Evolutionary conservation across 306 rosid genomes (phyloP), one percentile per base, ranked within the genome.

Genomic region (Fragaria nilgerrensis): DNA sequence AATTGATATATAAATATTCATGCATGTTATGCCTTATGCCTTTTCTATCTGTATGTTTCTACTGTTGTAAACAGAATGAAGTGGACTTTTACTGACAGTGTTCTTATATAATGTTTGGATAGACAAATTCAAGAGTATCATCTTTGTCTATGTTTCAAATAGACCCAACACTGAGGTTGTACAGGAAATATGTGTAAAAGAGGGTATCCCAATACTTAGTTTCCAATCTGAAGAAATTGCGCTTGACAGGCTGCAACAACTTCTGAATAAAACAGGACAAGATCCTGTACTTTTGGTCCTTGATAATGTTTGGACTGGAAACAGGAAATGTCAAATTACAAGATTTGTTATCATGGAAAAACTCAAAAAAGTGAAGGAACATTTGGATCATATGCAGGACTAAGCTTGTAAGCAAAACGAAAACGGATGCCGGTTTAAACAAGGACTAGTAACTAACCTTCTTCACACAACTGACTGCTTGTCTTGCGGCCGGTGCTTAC

Each of bases 101-200:
- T 43, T 72, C 76, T 83, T 13, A 22, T 66, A 62, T 61, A 12
- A 11, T 66, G 2, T 32, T 79, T 83, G 68, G 63, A 32, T 59
- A 89, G 91, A 79, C 68, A 78, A 49, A 77, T 87, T 84, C 84
- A 77, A 74, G 74, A 32, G 34, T 32, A 81, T 66, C 12, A 91
- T 90, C 80, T 91, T 82, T 16, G 19, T 91, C 55, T 48, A 78
- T 9, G 81, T 89, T 73, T 81, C 75, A 34, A 74, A 85, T 78
- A 70, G 52, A 15, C 88, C 88, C 37, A 83, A 85, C 70, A 25
- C 43, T 5, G 56, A 27, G 53, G 81, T 87, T 52, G 79, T 79
- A 32, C 80, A 77, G 49, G 80, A 77, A 23, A 74, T 91, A 53
- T 84, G 49, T 80, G 75, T 79, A 65, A 87, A 84, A 79, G 34